Percentiles rank a stretch among this genome's conserved stretches.
Evolutionary conservation across 2,329 filamentous ascomycete genomes (phyloP).

Genomic region (Podosphaera xanthii): DNA sequence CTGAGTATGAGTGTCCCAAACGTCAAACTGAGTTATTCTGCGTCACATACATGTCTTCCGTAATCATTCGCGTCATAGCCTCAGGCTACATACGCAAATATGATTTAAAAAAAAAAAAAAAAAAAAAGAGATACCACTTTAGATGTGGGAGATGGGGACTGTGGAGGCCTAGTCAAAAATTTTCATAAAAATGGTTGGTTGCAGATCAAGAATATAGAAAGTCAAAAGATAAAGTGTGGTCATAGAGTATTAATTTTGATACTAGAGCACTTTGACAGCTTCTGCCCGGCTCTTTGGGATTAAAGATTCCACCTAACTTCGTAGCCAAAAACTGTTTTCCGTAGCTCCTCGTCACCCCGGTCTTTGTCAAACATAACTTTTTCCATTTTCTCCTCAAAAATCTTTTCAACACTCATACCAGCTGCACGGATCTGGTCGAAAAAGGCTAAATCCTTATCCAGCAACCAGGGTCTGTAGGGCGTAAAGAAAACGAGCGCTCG

Average conservation of each 20-base stretch:
- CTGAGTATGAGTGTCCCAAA: too few relatives aligned
- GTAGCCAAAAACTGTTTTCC: constrained; percentile 42
- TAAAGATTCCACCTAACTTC: constrained; percentile 13
- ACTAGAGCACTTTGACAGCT: background rate
- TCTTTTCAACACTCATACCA: constrained; percentile 57
- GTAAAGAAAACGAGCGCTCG: constrained; percentile 76
- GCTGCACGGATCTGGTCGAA: constrained; percentile 51
- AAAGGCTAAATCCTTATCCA: constrained; percentile 65
- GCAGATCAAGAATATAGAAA: too few relatives aligned
- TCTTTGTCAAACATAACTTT: constrained; percentile 78
- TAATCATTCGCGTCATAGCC: too few relatives aligned
- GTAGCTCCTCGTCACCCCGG: constrained; percentile 57
- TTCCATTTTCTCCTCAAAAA: constrained; percentile 63
- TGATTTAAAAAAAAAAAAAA: too few relatives aligned
- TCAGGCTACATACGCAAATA: too few relatives aligned
- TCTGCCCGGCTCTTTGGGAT: too few relatives aligned
- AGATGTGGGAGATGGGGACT: too few relatives aligned
- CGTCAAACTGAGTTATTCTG: too few relatives aligned
- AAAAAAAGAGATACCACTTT: too few relatives aligned
- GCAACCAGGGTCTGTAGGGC: constrained; percentile 76
- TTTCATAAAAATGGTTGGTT: too few relatives aligned
- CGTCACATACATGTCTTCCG: too few relatives aligned
- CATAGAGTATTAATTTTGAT: background rate
- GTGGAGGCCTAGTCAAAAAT: too few relatives aligned
- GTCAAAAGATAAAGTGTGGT: background rate